Percentiles rank a stretch among this genome's conserved stretches.
Conservation (phyloP, 2,329 filamentous ascomycete genomes). For the Aspergillus japonicus region DNA sequence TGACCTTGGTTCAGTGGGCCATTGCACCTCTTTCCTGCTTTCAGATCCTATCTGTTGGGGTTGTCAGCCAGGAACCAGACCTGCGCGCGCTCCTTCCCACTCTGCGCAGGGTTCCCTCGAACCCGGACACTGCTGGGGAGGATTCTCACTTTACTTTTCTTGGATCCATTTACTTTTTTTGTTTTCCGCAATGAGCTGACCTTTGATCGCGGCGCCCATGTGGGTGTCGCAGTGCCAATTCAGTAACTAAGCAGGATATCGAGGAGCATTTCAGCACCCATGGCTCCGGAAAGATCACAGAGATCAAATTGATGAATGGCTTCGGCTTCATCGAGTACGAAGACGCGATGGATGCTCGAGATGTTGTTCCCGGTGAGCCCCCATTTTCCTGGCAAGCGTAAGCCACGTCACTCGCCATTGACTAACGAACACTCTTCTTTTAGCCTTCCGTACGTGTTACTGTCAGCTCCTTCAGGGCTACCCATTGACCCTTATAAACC, state of each 20-base stretch:
- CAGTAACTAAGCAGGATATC: slow-evolving; percentile 95
- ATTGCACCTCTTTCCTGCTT: slow-evolving; percentile 1
- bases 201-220: slow-evolving; percentile 27
- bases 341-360: slow-evolving; percentile 94
- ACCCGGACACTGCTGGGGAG: slow-evolving; percentile 16
- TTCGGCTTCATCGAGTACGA: slow-evolving; percentile 99
- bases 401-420: slow-evolving; percentile 12
- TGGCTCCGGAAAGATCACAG: slow-evolving; percentile 94
- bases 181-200: slow-evolving; percentile 31
- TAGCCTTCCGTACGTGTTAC: slow-evolving; percentile 56
- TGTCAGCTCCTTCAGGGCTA: slow-evolving; percentile 57
- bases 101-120: neutral
- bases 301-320: slow-evolving; percentile 99
- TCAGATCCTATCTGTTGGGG: slow-evolving; percentile 1
- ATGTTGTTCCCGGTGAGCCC: slow-evolving; percentile 90
- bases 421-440: slow-evolving; percentile 20
- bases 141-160: slow-evolving; percentile 20
- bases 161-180: slow-evolving; percentile 18
- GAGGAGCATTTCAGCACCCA: slow-evolving; percentile 93
- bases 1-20: slow-evolving; percentile 6
- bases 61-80: neutral
- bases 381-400: slow-evolving; percentile 15
- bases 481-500: slow-evolving; percentile 29
- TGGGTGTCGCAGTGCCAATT: slow-evolving; percentile 35
- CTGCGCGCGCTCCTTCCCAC: neutral